Base-by-base conservation (phyloP, 805 yeast genomes). In the Lachancea dasiensis region DNA sequence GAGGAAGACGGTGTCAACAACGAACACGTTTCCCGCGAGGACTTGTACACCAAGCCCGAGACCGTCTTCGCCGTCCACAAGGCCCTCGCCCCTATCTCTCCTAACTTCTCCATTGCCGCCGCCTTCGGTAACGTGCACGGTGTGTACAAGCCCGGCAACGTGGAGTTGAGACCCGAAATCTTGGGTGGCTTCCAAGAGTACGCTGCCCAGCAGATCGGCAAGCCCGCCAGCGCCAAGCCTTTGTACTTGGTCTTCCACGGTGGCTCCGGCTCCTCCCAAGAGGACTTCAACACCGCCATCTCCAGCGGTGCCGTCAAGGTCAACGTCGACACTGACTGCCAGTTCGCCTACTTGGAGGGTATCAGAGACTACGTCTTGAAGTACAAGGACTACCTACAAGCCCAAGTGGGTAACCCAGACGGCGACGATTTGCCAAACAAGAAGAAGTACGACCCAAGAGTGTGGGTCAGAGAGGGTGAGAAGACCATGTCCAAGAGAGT, bases 381-480 rank as follows among this genome's bases (percentile, higher is more conserved):
- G 77, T 87, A 90, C 81, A 87, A 90, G 81, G 98, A 89, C 70
- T 92, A 92, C 81, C 67, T 92, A 56, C 55, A 75, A 73, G 49
- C 82, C 41, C 84, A 70, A 70, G 96, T 92, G 60, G 98, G 98
- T 72, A 92, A 92, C 94, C 98, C 98, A 72, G 96, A 90, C 16
- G 98, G 97, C 69, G 90, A 73, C 6, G 97, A 92, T 73, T 85
- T 86, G 78, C 98, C 98, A 74, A 92, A 92, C 90, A 92, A 92
- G 89, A 92, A 92, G 77, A 87, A 73, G 86, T 92, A 86, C 66
- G 98, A 92, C 75, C 98, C 98, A 73, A 90, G 98, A 81, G 97
- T 89, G 70, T 92, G 98, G 98, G 97, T 92, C 54, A 89, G 97
- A 79, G 97, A 90, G 75, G 97, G 98, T 78, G 98, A 92, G 79